A percentile compares a stretch with the other conserved stretches of the same genome.
These are phyloP conservation scores for Fusarium napiforme DNA, from an alignment of 2,329 filamentous ascomycete species.

Conservation along the genomic window DNA sequence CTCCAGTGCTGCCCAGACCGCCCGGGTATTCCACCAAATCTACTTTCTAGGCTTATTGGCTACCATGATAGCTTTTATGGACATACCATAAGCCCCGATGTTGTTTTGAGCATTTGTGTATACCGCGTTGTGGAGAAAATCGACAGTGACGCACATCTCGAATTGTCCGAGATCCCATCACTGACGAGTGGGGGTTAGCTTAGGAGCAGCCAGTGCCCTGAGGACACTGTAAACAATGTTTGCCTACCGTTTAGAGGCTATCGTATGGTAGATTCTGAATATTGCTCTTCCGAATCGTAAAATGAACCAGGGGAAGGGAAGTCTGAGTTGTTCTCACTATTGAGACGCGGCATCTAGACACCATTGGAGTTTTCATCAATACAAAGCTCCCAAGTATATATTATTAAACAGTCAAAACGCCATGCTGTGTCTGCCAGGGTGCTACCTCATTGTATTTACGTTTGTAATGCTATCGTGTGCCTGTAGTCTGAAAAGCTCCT, in stretches of 20 bases:
- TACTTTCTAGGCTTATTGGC: background rate
- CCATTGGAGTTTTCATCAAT: background rate
- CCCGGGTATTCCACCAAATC: background rate
- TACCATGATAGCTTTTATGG: background rate
- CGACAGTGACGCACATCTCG: background rate
- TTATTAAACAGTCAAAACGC: too few species aligned
- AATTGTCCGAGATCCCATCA: constrained; percentile 5
- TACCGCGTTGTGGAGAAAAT: background rate
- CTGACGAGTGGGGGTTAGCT: constrained; percentile 4
- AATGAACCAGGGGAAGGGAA: background rate
- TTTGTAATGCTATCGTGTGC: background rate
- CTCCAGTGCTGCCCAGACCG: background rate
- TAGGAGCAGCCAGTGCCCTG: background rate
- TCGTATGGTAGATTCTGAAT: background rate
- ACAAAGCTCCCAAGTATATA: too few species aligned
- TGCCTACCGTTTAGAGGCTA: background rate
- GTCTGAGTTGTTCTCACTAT: background rate
- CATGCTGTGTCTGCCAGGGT: fast-evolving
- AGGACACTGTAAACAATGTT: background rate
- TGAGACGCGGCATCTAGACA: background rate
- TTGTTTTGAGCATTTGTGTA: background rate
- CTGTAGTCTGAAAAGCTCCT: background rate
- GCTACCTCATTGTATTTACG: background rate
- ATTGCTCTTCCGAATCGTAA: background rate
- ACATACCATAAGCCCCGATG: background rate